These are phyloP conservation scores for Taphrina betulina DNA, from an alignment of 1,139 yeast genomes.

Conservation along the genomic window DNA sequence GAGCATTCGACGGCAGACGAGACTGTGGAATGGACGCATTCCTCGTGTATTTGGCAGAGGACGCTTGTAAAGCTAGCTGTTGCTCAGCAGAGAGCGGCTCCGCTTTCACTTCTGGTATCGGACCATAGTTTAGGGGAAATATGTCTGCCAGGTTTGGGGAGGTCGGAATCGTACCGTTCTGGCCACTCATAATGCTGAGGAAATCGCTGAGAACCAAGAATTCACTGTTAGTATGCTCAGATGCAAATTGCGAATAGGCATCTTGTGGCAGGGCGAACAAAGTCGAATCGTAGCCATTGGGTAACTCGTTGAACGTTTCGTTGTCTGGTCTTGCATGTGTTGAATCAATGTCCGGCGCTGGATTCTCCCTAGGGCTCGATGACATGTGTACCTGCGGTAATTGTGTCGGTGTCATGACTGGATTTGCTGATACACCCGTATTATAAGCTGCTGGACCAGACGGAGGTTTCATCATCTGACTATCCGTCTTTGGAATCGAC, in stretches of 20 bases:
- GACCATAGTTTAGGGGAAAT: constrained; percentile 1
- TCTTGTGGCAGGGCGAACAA: constrained; percentile 25
- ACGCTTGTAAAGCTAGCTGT: constrained; percentile 2
- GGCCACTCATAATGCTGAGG: constrained; percentile 85
- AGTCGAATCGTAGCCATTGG: constrained; percentile 17
- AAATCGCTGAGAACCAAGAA: constrained; percentile 88
- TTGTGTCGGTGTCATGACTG: no score
- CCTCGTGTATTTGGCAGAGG: constrained; percentile 11
- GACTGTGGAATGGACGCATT: constrained; percentile 19
- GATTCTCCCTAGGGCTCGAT: no score
- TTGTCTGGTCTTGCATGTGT: no score
- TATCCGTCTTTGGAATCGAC: background rate
- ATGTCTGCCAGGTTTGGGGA: constrained; percentile 17
- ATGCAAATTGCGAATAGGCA: constrained; percentile 27
- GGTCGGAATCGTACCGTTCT: constrained; percentile 42
- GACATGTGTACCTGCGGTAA: no score
- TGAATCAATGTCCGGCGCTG: no score
- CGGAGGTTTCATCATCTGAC: constrained; percentile 20
- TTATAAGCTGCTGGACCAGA: constrained; percentile 3
- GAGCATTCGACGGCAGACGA: constrained; percentile 3
- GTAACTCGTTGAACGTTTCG: constrained; percentile 7
- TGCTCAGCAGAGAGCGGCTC: constrained; percentile 14
- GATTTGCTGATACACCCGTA: no score
- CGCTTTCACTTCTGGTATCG: constrained; percentile 1
- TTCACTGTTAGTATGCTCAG: constrained; percentile 47